Evolutionary conservation across 2,329 filamentous ascomycete species (phyloP), one percentile per base, ranked within the genome.

Genomic region (Ophiocordyceps sinensis): DNA sequence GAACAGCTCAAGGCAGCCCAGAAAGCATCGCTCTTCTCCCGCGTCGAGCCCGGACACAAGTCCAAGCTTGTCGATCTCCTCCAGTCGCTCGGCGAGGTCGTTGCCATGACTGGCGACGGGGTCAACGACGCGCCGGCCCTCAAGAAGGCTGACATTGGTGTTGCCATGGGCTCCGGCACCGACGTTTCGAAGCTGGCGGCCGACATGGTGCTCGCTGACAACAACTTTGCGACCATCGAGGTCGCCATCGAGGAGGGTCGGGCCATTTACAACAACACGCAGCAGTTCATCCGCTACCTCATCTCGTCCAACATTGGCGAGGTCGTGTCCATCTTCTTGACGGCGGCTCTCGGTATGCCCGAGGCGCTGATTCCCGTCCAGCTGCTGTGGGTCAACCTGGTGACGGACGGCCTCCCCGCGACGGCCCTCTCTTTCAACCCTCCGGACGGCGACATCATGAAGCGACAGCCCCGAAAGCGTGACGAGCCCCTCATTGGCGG

Each of bases 221-320:
- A 95, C 66, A 98, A 98, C 71, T 98, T 98, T 62, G 91, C 91
- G 46, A 98, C 91, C 4, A 98, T 98, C 51, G 85, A 94, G 60
- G 73, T 86, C 42, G 91, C 91, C 39, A 88, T 98, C 48, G 91
- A 98, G 61, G 91, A 98, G 65, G 91, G 91, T 41, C 83, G 91
- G 47, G 88, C 88, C 48, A 98, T 98, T 65, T 98, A 95, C 75
- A 96, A 91, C 79, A 98, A 98, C 72, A 98, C 91, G 6, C 91
- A 98, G 60, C 91, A 98, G 61, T 98, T 98, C 65, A 98, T 98
- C 65, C 85, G 93, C 39, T 98, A 98, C 62, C 75, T 98, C 46
- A 98, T 98, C 61, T 96, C 89, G 9, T 96, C 89, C 48, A 98
- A 98, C 68, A 98, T 98, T 50, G 93, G 91, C 54, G 91, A 98